Evolutionary conservation across 805 yeast species (phyloP).

Genomic region (Ogataea glucozyma): DNA sequence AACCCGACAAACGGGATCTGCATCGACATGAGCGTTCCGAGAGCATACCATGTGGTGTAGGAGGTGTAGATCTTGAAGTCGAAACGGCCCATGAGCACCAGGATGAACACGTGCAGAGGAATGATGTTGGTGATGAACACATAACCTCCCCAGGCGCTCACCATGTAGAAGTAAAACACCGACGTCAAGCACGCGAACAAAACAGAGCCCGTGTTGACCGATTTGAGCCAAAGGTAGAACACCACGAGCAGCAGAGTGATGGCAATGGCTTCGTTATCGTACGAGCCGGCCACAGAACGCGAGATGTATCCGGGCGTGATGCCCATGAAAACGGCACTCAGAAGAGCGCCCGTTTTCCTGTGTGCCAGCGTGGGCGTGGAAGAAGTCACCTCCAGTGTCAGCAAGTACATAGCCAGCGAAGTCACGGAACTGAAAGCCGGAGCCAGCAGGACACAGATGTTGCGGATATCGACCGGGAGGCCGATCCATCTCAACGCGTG

Average conservation of each 20-base stretch:
- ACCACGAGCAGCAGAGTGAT: slow-evolving; percentile 94
- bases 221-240: slow-evolving; percentile 93
- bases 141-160: slow-evolving; percentile 99
- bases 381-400: slow-evolving; percentile 89
- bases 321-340: slow-evolving; percentile 93
- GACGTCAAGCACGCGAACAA: slow-evolving; percentile 84
- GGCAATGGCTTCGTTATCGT: slow-evolving; percentile 98
- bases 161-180: slow-evolving; percentile 94
- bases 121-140: slow-evolving; percentile 97
- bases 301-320: slow-evolving; percentile 99
- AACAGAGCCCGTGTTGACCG: slow-evolving; percentile 87
- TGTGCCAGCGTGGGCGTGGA: slow-evolving; percentile 35
- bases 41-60: slow-evolving; percentile 93
- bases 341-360: slow-evolving; percentile 70
- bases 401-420: slow-evolving; percentile 82
- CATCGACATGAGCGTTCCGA: slow-evolving; percentile 98
- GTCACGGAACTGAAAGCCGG: slow-evolving; percentile 96
- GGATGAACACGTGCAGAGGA: slow-evolving; percentile 90
- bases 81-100: slow-evolving; percentile 93
- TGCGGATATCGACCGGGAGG: slow-evolving; percentile 90
- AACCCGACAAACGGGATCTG: slow-evolving; percentile 99
- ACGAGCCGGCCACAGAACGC: slow-evolving; percentile 97
- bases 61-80: slow-evolving; percentile 80
- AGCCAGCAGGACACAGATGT: slow-evolving; percentile 92
- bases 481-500: slow-evolving; percentile 63